Conservation (phyloP, 352 stramenopile species). For the Bremia lactucae region DNA sequence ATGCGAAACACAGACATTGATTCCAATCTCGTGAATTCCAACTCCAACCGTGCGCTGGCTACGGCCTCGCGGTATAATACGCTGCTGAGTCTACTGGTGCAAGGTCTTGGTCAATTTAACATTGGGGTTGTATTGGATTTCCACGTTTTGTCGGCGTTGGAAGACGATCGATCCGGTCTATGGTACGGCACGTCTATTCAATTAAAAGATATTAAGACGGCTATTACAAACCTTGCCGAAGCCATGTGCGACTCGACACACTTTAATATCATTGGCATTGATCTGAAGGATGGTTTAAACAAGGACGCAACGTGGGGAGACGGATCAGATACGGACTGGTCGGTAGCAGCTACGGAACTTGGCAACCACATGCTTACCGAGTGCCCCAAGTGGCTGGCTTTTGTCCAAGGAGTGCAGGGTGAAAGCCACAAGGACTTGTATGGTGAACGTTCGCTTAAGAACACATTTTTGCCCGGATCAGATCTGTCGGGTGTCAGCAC, state of each 20-base stretch:
- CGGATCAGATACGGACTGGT: slow-evolving; percentile 66
- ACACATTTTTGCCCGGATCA: slow-evolving; percentile 55
- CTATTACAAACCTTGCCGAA: slow-evolving; percentile 61
- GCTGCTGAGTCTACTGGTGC: slow-evolving; percentile 42
- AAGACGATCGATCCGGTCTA: slow-evolving; percentile 34
- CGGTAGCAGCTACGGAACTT: slow-evolving; percentile 49
- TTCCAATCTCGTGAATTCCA: slow-evolving; percentile 67
- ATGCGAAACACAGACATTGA: slow-evolving; percentile 55
- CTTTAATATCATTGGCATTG: slow-evolving; percentile 80
- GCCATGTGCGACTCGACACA: slow-evolving; percentile 70
- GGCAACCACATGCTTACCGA: slow-evolving; percentile 50
- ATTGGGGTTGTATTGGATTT: slow-evolving; percentile 78
- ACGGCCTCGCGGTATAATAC: slow-evolving; percentile 55
- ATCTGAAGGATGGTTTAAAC: slow-evolving; percentile 65
- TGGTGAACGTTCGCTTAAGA: slow-evolving; percentile 43
- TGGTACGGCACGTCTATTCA: slow-evolving; percentile 76
- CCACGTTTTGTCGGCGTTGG: slow-evolving; percentile 45
- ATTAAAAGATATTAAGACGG: slow-evolving; percentile 58
- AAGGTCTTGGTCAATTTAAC: slow-evolving; percentile 65
- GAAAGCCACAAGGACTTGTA: slow-evolving; percentile 60
- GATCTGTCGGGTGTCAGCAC: slow-evolving; percentile 41
- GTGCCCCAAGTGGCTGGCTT: slow-evolving; percentile 71
- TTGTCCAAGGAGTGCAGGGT: slow-evolving; percentile 63
- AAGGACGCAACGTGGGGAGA: slow-evolving; percentile 67
- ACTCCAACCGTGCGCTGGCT: slow-evolving; percentile 67